Evolutionary conservation across 306 rosid genomes (phyloP).

Genomic region (Lupinus albus): DNA sequence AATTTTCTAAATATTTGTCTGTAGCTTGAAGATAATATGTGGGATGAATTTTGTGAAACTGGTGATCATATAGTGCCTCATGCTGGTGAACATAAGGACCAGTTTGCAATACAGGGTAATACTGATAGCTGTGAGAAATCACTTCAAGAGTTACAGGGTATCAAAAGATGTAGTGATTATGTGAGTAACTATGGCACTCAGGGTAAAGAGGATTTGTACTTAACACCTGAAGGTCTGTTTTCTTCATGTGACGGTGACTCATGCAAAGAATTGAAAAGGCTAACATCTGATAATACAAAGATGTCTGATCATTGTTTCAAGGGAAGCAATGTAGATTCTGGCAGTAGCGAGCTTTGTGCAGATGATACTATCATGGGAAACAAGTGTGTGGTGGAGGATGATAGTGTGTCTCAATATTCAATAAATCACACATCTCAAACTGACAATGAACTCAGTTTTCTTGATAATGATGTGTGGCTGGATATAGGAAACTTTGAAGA

Average conservation of each 20-base stretch:
- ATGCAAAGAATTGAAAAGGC: slow-evolving; percentile 41
- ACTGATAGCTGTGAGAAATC: slow-evolving; percentile 46
- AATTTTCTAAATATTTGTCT: slow-evolving; percentile 32
- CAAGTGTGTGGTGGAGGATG: slow-evolving; percentile 50
- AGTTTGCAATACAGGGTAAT: slow-evolving; percentile 40
- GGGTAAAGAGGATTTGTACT: slow-evolving; percentile 9
- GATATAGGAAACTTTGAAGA: slow-evolving; percentile 76
- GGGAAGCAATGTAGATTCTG: slow-evolving; percentile 49
- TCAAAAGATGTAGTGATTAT: slow-evolving; percentile 37
- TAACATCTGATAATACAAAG: slow-evolving; percentile 42
- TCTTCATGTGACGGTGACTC: slow-evolving; percentile 48
- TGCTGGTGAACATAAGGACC: slow-evolving; percentile 45
- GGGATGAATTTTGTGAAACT: slow-evolving; percentile 58
- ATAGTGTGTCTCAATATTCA: slow-evolving; percentile 51
- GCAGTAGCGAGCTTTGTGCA: slow-evolving; percentile 47
- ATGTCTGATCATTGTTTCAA: slow-evolving; percentile 51
- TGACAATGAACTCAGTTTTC: slow-evolving; percentile 58
- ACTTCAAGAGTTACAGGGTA: slow-evolving; percentile 37
- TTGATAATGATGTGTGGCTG: slow-evolving; percentile 67
- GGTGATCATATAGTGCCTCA: slow-evolving; percentile 66
- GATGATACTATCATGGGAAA: slow-evolving; percentile 56
- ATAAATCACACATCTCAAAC: slow-evolving; percentile 53
- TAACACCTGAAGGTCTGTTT: slow-evolving; percentile 49
- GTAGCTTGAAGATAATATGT: slow-evolving; percentile 60
- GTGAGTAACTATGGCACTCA: slow-evolving; percentile 38